phyloP scores from a whole-genome alignment of 257 asterid species.

The Rubia yunnanensis region DNA sequence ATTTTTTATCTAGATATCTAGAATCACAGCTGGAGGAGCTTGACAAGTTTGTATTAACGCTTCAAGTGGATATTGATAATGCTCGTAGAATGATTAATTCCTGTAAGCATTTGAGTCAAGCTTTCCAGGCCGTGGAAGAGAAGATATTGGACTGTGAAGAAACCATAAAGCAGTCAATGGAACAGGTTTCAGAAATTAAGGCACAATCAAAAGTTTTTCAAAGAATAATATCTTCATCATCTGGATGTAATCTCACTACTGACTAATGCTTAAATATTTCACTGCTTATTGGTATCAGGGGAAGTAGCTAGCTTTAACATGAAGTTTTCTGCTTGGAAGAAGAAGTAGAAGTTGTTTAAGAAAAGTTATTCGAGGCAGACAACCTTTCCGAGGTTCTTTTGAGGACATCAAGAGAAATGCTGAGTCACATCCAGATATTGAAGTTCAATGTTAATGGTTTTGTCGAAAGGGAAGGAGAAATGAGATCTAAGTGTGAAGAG shows the following conservation, averaged over 20 bases:
- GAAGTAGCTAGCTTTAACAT: constrained; percentile 31
- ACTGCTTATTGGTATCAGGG: neutral
- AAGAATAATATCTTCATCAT: constrained; percentile 29
- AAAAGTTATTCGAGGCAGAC: constrained; percentile 64
- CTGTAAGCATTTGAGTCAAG: constrained; percentile 29
- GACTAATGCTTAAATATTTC: neutral
- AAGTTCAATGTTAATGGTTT: constrained; percentile 33
- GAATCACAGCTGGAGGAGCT: constrained; percentile 61
- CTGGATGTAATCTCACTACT: constrained; percentile 40
- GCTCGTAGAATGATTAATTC: constrained; percentile 31
- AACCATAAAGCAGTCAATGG: too few species aligned
- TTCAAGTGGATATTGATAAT: too few species aligned
- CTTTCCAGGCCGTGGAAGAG: constrained; percentile 38
- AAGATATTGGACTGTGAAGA: too few species aligned
- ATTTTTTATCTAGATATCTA: constrained; percentile 57
- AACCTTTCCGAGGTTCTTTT: constrained; percentile 51
- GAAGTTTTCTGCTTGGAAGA: constrained; percentile 54
- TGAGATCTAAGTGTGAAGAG: constrained; percentile 37
- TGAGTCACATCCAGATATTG: constrained; percentile 36
- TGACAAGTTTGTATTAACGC: too few species aligned
- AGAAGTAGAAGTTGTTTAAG: constrained; percentile 61
- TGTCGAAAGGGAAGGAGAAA: constrained; percentile 45
- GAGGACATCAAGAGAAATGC: constrained; percentile 53
- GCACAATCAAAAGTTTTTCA: too few species aligned
- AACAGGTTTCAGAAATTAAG: too few species aligned